Percentiles rank a stretch among this genome's conserved stretches.
phyloP scores from a whole-genome alignment of 176 grass and related monocot species.

The Avena insularis region DNA sequence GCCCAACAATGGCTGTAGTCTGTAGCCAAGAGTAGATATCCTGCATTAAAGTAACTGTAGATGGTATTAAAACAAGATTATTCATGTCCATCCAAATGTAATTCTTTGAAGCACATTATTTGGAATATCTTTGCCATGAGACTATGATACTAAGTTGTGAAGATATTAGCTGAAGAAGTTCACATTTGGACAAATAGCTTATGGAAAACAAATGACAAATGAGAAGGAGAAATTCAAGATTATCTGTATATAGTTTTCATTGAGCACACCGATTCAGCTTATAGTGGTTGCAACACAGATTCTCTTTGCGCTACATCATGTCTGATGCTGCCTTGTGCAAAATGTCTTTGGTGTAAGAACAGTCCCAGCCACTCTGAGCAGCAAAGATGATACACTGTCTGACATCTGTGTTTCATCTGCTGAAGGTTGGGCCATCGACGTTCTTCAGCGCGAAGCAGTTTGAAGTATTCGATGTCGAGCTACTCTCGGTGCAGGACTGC shows the following conservation, averaged over 20 bases:
- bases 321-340: too few species aligned
- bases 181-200: background rate
- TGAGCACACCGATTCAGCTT: background rate
- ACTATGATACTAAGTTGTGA: background rate
- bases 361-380: background rate
- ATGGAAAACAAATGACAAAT: background rate
- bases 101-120: background rate
- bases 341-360: background rate
- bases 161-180: slow-evolving; percentile 6
- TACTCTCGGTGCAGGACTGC: slow-evolving; percentile 80
- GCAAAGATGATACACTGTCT: background rate
- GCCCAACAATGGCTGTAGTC: background rate
- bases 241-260: background rate
- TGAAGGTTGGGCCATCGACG: slow-evolving; percentile 92
- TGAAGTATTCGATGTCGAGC: slow-evolving; percentile 90
- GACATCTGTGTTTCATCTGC: slow-evolving; percentile 30
- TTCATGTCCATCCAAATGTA: background rate
- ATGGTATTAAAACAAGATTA: background rate
- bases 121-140: background rate
- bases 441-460: slow-evolving; percentile 98
- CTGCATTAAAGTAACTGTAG: background rate
- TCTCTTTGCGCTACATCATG: background rate
- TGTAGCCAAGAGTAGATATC: slow-evolving; percentile 19
- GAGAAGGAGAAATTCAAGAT: background rate
- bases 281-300: background rate